Conservation (phyloP, 169 alveolate genomes). For the Babesia caballi region DNA sequence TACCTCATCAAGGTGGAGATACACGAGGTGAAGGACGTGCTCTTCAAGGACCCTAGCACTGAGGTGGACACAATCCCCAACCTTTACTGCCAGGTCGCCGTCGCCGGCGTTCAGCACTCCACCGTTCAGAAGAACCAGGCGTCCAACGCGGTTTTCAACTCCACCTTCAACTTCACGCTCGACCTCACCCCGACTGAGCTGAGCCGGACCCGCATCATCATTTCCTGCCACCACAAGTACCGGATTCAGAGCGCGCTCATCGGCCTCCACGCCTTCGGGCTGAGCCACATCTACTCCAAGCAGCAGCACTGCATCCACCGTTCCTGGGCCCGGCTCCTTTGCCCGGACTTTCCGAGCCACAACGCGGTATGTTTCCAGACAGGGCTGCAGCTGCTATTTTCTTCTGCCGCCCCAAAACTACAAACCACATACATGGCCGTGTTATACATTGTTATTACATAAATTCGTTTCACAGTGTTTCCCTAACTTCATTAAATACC, state of each 20-base stretch:
- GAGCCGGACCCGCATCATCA: constrained; percentile 74
- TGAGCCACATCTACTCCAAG: constrained; percentile 76
- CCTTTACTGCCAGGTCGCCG: constrained; percentile 70
- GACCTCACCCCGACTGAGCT: constrained; percentile 75
- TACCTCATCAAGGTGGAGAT: constrained; percentile 81
- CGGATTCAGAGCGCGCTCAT: constrained; percentile 78
- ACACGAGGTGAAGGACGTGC: constrained; percentile 81
- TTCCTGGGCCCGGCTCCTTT: constrained; percentile 75
- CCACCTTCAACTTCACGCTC: constrained; percentile 78
- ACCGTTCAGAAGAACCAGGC: constrained; percentile 72
- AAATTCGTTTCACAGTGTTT: no score
- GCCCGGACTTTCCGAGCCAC: constrained; percentile 57
- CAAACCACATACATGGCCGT: no score
- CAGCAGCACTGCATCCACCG: constrained; percentile 83
- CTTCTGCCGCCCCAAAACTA: no score
- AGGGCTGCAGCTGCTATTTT: no score
- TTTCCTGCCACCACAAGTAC: constrained; percentile 77
- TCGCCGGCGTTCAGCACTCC: constrained; percentile 63
- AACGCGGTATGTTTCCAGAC: constrained; percentile 59
- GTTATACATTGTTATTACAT: no score
- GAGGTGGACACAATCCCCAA: constrained; percentile 79
- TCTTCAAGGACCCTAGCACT: constrained; percentile 76
- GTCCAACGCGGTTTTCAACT: constrained; percentile 75
- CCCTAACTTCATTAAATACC: no score
- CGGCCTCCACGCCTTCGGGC: constrained; percentile 80